Conservation (phyloP, 2,329 filamentous ascomycete genomes). For the Penicillium sp. region DNA sequence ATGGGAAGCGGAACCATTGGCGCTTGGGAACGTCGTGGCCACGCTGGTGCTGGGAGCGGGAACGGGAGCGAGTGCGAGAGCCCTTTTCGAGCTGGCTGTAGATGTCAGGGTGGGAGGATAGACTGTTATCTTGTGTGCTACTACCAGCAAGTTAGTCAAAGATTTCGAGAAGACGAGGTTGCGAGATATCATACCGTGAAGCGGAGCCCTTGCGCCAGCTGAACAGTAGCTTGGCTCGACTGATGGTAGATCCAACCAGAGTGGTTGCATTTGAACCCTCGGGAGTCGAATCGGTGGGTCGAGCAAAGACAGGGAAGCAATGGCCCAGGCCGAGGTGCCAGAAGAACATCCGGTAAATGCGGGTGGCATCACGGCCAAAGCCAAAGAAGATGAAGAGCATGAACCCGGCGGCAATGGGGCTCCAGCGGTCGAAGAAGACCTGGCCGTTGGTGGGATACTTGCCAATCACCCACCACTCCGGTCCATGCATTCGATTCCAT, state of each 20-base stretch:
- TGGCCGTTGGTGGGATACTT: slow-evolving; percentile 49
- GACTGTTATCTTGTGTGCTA: background rate
- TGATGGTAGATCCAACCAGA: slow-evolving; percentile 29
- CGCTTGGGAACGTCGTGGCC: background rate
- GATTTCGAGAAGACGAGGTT: background rate
- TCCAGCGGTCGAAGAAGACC: slow-evolving; percentile 60
- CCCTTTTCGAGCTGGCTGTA: slow-evolving; percentile 30
- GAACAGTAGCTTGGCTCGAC: slow-evolving; percentile 31
- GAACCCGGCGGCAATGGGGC: slow-evolving; percentile 56
- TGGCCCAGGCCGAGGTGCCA: slow-evolving; percentile 44
- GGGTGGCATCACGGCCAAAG: slow-evolving; percentile 61
- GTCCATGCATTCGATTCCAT: slow-evolving; percentile 57
- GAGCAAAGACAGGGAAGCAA: slow-evolving; percentile 32
- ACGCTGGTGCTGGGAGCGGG: background rate
- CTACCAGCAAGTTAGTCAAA: slow-evolving; percentile 11
- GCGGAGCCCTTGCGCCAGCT: slow-evolving; percentile 20
- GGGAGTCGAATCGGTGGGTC: slow-evolving; percentile 19
- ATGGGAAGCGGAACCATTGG: slow-evolving; percentile 2
- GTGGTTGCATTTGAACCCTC: slow-evolving; percentile 17
- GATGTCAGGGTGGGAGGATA: background rate
- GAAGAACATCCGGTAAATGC: slow-evolving; percentile 55
- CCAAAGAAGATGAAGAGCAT: slow-evolving; percentile 67
- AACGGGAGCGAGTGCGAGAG: background rate
- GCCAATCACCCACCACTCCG: slow-evolving; percentile 53
- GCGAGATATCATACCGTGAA: slow-evolving; percentile 19